Percentiles rank a stretch among this genome's conserved stretches.
These are phyloP conservation scores for Triticum turgidum DNA, from an alignment of 176 grass and related monocot genomes.

Conservation along the genomic window DNA sequence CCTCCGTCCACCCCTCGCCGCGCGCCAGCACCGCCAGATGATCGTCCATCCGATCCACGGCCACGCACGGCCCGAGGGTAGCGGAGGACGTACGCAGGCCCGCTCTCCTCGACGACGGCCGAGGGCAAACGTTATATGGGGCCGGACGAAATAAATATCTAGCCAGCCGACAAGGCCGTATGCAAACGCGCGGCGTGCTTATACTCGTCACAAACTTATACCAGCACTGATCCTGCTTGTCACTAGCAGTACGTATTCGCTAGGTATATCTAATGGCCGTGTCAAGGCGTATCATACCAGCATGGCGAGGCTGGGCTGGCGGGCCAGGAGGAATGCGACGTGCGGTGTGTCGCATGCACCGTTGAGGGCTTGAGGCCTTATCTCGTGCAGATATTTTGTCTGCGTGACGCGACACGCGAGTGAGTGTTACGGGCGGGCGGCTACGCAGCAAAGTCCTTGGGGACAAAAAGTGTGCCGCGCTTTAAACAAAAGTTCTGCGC, in stretches of 20 bases:
- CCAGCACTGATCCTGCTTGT: no score
- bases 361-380: background rate
- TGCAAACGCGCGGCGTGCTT: background rate
- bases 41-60: slow-evolving; percentile 34
- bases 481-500: no score
- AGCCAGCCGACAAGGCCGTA: background rate
- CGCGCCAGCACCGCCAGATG: slow-evolving; percentile 33
- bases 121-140: background rate
- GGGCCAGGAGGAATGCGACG: background rate
- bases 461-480: no score
- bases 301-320: background rate
- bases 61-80: background rate
- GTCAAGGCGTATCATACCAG: background rate
- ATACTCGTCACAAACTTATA: no score
- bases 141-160: slow-evolving; percentile 31
- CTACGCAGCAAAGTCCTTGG: no score
- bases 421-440: no score
- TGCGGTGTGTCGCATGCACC: background rate
- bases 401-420: background rate
- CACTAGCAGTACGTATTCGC: no score
- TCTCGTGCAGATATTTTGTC: background rate
- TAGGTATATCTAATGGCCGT: background rate
- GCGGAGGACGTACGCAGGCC: background rate
- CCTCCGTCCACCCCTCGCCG: slow-evolving; percentile 69
- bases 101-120: background rate